phyloP scores from a whole-genome alignment of 2,329 filamentous ascomycete species.

The Curvularia spicifera region DNA sequence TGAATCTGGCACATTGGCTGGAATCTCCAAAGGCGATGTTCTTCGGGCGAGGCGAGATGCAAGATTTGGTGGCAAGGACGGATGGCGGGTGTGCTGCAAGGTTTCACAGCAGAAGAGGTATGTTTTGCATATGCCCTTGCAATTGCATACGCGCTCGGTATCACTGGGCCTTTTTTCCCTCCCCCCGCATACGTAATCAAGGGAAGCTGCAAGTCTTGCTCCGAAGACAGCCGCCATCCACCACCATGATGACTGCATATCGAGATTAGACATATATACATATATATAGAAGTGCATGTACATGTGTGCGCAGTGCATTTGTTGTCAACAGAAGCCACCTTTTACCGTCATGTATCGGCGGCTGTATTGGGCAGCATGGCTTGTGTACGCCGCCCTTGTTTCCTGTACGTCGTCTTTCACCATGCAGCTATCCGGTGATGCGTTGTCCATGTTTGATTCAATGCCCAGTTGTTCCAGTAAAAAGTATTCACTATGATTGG shows the following conservation, averaged over 20 bases:
- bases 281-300: not conserved
- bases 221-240: slow-evolving; percentile 10
- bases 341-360: slow-evolving; percentile 17
- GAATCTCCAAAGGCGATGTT: slow-evolving; percentile 36
- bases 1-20: slow-evolving; percentile 30
- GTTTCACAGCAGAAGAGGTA: slow-evolving; percentile 15
- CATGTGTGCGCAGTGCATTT: slow-evolving; percentile 17
- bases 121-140: slow-evolving; percentile 18
- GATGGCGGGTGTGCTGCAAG: slow-evolving; percentile 17
- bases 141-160: slow-evolving; percentile 13
- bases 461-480: slow-evolving; percentile 4
- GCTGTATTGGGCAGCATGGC: slow-evolving; percentile 23
- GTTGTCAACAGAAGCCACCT: slow-evolving; percentile 16
- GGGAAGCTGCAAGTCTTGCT: slow-evolving; percentile 2
- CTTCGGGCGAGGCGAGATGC: slow-evolving; percentile 13
- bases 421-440: slow-evolving; percentile 24
- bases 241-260: not conserved
- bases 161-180: slow-evolving; percentile 7
- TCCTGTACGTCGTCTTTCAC: slow-evolving; percentile 24
- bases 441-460: slow-evolving; percentile 17
- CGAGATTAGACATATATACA: not conserved
- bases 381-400: slow-evolving; percentile 27
- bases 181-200: slow-evolving; percentile 14
- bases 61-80: slow-evolving; percentile 19
- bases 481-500: not conserved